Evolutionary conservation across 306 rosid species (phyloP), one percentile per base, ranked within the genome.

Genomic region (Dicorynia guianensis): DNA sequence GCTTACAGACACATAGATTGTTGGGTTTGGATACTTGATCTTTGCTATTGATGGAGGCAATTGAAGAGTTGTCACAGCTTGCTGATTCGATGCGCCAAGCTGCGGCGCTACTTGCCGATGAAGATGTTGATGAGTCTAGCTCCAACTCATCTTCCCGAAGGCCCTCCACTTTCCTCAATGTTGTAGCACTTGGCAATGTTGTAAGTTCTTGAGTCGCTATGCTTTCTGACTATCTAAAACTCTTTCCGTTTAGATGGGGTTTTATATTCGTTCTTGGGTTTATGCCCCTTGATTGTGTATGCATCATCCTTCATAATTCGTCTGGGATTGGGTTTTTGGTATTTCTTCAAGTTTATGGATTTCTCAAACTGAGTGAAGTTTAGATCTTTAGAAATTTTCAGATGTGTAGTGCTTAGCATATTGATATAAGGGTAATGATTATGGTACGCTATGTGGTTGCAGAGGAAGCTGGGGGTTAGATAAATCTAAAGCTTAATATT

Each of bases 31-130:
- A 82, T 89, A 88, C 18, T 74, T 76, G 82, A 82, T 76, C 73
- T 64, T 56, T 59, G 60, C 69, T 38, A 53, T 67, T 84, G 14
- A 95, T 95, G 99, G 99, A 94, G 75, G 96, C 97, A 87, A 92
- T 95, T 90, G 97, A 95, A 55, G 99, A 95, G 69, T 82, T 95
- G 82, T 61, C 76, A 7, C 92, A 92, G 86, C 91, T 95, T 3
- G 91, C 99, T 11, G 93, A 83, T 70, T 86, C 97, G 67, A 95
- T 95, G 96, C 95, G 90, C 66, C 98, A 95, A 66, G 97, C 97
- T 9, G 58, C 95, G 36, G 87, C 98, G 54, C 60, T 95, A 9
- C 97, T 92, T 43, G 97, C 99, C 56, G 97, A 95, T 66, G 99
- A 92, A 78, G 99, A 95, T 56, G 84, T 95, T 10, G 97, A 95